phyloP scores from a whole-genome alignment of 768 basidiomycete genomes.

The Trametes elegans region DNA sequence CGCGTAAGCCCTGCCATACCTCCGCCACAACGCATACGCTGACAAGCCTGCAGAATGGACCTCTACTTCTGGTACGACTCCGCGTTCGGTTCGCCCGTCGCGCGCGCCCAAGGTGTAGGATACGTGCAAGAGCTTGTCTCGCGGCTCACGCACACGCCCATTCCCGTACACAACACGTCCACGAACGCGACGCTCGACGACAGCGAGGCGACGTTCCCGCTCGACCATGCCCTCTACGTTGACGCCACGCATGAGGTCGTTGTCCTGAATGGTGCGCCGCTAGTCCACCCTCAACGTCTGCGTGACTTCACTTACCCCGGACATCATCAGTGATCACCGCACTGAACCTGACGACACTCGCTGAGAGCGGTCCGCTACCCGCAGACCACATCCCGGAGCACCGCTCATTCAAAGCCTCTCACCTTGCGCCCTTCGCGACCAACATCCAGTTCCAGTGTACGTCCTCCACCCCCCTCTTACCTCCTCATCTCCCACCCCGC shows the following conservation, averaged over 20 bases:
- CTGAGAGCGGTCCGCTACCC: conserved; percentile 71
- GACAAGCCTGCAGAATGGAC: conserved; percentile 54
- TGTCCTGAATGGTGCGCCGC: conserved; percentile 69
- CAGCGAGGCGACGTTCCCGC: conserved; percentile 65
- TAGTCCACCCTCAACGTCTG: too few relatives aligned
- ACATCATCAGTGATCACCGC: conserved; percentile 72
- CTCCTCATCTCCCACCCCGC: background rate
- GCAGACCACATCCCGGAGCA: conserved; percentile 65
- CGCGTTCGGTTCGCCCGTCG: conserved; percentile 80
- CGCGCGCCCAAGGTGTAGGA: conserved; percentile 73
- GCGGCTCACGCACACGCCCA: conserved; percentile 74
- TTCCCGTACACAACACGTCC: conserved; percentile 69
- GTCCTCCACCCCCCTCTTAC: conserved; percentile 29
- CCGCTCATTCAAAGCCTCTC: conserved; percentile 68
- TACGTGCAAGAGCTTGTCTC: conserved; percentile 83
- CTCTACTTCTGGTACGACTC: conserved; percentile 64
- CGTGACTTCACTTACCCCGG: conserved; percentile 4
- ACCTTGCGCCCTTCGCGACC: conserved; percentile 84
- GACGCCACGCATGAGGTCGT: conserved; percentile 94
- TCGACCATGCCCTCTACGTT: conserved; percentile 72
- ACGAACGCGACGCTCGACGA: conserved; percentile 83
- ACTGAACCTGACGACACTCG: conserved; percentile 76
- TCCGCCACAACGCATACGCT: background rate
- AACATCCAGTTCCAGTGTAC: conserved; percentile 87
- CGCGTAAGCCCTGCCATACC: conserved; percentile 42